These are phyloP conservation scores for Alternaria conjuncta DNA, from an alignment of 2,329 filamentous ascomycete species.

Conservation along the genomic window DNA sequence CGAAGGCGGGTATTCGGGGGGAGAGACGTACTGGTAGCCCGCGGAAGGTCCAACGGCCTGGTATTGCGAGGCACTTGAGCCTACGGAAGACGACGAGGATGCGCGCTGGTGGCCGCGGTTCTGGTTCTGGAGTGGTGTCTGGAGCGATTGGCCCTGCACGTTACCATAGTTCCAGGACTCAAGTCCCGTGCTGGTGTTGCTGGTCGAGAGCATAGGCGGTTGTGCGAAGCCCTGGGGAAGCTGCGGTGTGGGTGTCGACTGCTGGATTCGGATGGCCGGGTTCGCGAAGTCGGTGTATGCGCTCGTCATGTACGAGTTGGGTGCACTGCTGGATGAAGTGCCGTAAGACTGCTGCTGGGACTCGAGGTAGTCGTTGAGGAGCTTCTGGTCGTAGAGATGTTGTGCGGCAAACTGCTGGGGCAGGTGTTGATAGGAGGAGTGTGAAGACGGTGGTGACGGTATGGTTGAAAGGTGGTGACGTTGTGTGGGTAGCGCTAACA, in stretches of 20 bases:
- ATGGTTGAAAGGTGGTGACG: conserved; percentile 44
- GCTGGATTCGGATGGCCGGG: conserved; percentile 50
- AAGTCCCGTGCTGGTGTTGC: conserved; percentile 31
- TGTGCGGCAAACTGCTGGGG: conserved; percentile 34
- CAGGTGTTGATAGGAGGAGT: conserved; percentile 38
- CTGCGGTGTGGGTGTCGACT: conserved; percentile 50
- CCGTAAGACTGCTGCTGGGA: conserved; percentile 42
- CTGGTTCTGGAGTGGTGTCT: conserved; percentile 40
- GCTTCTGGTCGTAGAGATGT: conserved; percentile 40
- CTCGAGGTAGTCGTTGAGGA: conserved; percentile 48
- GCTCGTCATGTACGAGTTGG: conserved; percentile 43
- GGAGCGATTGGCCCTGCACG: conserved; percentile 41
- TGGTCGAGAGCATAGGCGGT: conserved; percentile 39
- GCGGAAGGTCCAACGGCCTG: conserved; percentile 36
- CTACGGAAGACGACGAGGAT: conserved; percentile 49
- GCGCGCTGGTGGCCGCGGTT: conserved; percentile 46
- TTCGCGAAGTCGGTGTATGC: conserved; percentile 43
- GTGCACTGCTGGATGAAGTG: conserved; percentile 17
- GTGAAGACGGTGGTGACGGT: conserved; percentile 40
- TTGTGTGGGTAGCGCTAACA: conserved; percentile 47
- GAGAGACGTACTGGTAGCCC: conserved; percentile 54
- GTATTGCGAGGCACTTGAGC: conserved; percentile 45
- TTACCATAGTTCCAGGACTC: conserved; percentile 45
- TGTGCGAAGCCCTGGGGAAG: conserved; percentile 35
- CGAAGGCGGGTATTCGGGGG: conserved; percentile 53